Evolutionary conservation across 2,329 filamentous ascomycete genomes (phyloP).

Genomic region (Pseudocercospora musae): DNA sequence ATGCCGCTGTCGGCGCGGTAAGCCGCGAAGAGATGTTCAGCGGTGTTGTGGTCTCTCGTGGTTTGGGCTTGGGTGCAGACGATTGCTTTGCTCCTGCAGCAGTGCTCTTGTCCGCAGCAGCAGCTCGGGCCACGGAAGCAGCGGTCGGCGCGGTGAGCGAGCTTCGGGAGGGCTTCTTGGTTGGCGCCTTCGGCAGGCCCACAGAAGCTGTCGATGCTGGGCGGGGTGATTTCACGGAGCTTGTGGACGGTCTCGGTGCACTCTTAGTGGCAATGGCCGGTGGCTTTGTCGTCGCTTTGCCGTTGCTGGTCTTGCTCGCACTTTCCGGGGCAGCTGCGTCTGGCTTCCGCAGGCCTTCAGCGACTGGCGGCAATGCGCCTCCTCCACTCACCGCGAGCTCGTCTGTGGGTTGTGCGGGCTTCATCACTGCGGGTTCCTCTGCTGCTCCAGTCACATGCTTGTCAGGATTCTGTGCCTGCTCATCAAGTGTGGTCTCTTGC

Average conservation of each 20-base stretch:
- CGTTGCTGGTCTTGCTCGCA: slow-evolving; percentile 16
- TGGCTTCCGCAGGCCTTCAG: slow-evolving; percentile 31
- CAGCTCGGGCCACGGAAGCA: slow-evolving; percentile 31
- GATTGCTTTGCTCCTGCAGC: slow-evolving; percentile 18
- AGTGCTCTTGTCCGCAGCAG: slow-evolving; percentile 21
- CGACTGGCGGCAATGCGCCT: slow-evolving; percentile 30
- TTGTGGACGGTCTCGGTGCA: slow-evolving; percentile 10
- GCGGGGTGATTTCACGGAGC: slow-evolving; percentile 17
- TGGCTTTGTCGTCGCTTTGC: slow-evolving; percentile 16
- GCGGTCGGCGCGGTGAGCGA: slow-evolving; percentile 37
- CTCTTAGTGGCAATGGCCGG: slow-evolving; percentile 18
- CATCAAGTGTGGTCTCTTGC: slow-evolving; percentile 9
- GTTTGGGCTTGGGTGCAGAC: slow-evolving; percentile 39
- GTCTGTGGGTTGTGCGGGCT: slow-evolving; percentile 41
- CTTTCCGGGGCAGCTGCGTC: slow-evolving; percentile 12
- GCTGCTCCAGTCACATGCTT: slow-evolving; percentile 43
- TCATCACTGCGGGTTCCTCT: slow-evolving; percentile 40
- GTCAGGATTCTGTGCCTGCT: slow-evolving; percentile 42
- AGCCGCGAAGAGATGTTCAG: slow-evolving; percentile 64
- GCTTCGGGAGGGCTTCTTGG: slow-evolving; percentile 33
- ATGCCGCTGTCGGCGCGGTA: slow-evolving; percentile 67
- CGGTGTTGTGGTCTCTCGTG: slow-evolving; percentile 67
- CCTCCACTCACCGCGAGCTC: slow-evolving; percentile 39
- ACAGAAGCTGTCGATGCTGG: slow-evolving; percentile 10
- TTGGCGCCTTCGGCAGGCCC: neutral